These are phyloP conservation scores for Colletotrichum limetticola DNA, from an alignment of 2,329 filamentous ascomycete genomes.

Conservation along the genomic window DNA sequence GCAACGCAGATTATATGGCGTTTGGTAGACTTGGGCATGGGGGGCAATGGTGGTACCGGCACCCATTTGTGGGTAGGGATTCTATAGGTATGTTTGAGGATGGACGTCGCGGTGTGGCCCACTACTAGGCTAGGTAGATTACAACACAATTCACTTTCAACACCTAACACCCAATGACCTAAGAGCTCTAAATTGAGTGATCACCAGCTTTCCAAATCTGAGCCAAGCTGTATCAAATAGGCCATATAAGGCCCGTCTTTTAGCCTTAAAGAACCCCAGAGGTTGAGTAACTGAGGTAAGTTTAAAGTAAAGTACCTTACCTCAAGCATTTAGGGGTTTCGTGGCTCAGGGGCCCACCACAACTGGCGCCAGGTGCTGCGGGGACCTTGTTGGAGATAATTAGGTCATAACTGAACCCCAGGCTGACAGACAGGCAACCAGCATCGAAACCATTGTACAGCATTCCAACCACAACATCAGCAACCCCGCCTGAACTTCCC, in stretches of 20 bases:
- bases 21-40: not conserved
- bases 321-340: slow-evolving; percentile 1
- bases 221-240: not conserved
- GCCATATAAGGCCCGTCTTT: not conserved
- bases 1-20: slow-evolving; percentile 1
- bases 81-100: not conserved
- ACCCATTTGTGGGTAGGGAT: not conserved
- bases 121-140: not conserved
- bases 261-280: too few relatives aligned
- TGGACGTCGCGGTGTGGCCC: not conserved
- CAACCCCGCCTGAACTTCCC: slow-evolving; percentile 18
- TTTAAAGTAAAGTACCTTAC: not conserved
- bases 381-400: slow-evolving; percentile 18
- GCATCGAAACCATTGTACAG: slow-evolving; percentile 13
- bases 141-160: not conserved
- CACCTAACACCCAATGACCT: not conserved
- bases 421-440: slow-evolving; percentile 21
- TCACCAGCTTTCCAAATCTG: not conserved
- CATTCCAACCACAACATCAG: slow-evolving; percentile 19
- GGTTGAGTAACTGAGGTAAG: not conserved
- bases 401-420: slow-evolving; percentile 7
- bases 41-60: not conserved
- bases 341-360: not conserved
- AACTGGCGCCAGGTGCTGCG: slow-evolving; percentile 31
- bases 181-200: not conserved